These are phyloP conservation scores for Paradendryphiella salina DNA, from an alignment of 2,329 filamentous ascomycete species.

Conservation along the genomic window DNA sequence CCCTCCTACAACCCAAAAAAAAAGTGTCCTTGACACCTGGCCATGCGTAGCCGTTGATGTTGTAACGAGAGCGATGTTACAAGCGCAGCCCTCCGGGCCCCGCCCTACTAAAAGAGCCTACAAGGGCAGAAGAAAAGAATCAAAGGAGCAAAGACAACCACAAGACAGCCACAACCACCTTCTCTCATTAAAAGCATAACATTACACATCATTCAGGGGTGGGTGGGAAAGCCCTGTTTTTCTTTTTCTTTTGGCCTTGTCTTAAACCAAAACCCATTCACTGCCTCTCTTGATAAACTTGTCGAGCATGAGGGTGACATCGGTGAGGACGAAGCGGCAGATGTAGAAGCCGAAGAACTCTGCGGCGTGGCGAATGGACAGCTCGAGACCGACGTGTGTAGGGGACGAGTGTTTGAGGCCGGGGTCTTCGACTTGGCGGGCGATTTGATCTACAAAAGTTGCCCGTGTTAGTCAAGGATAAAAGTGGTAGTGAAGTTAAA, in stretches of 20 bases:
- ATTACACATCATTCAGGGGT: no score
- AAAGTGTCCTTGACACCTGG: no score
- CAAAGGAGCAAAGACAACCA: background rate
- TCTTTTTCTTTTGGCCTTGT: background rate
- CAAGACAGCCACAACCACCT: background rate
- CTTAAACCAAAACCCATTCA: constrained; percentile 78
- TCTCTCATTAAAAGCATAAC: background rate
- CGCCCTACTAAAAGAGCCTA: background rate
- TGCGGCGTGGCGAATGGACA: constrained; percentile 88
- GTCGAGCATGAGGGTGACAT: constrained; percentile 82
- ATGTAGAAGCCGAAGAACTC: constrained; percentile 98
- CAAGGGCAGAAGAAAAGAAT: background rate
- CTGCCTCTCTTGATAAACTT: constrained; percentile 96
- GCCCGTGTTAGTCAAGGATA: constrained; percentile 8
- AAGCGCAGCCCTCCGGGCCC: no score
- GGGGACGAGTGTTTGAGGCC: constrained; percentile 88
- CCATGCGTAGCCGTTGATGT: no score
- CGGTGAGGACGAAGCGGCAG: constrained; percentile 88
- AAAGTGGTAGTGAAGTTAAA: background rate
- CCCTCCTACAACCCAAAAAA: background rate
- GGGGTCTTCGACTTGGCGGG: constrained; percentile 92
- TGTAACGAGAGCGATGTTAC: no score
- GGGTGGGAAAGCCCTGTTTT: background rate
- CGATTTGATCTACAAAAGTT: constrained; percentile 75
- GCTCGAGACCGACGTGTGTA: constrained; percentile 91